Evolutionary conservation across 2,329 filamentous ascomycete species (phyloP), one percentile per base, ranked within the genome.

Genomic region (Echinosphaeria canescens): DNA sequence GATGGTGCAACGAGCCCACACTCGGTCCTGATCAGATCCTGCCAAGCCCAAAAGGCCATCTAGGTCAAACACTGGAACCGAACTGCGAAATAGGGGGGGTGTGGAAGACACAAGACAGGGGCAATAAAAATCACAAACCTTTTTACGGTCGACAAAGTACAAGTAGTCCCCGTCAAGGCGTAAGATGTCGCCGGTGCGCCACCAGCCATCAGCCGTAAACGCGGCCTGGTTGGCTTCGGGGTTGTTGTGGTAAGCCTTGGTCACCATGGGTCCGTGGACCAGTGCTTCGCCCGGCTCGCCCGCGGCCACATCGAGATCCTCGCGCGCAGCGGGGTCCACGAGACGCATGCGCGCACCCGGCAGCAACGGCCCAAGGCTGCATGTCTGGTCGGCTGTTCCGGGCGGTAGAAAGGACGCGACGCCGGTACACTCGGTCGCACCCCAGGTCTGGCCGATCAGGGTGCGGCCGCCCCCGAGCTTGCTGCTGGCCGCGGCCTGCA

Each of bases 121-220:
- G n/a, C n/a, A n/a, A n/a, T n/a, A n/a, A n/a, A n/a, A n/a, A n/a
- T n/a, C n/a, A n/a, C n/a, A n/a, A 28, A 44, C 65, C 55, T 80
- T 82, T 30, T 79, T 70, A 10, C 79, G 65, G 40, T 88, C 80
- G 1, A 80, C 81, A 36, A 90, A 79, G 49, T 67, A 80, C 37
- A 82, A 73, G 26, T 70, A 65, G 11, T 74, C 57, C 22, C 59
- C 49, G 34, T 82, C 69, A 43, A 78, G 65, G 31, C 72, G 64
- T 0, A 78, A 74, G 4, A 85, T 63, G 38, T 90, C 80, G 0
- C 79, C 80, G 0, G 79, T 84, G 39, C 73, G 72, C 55, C 85
- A 82, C 56, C 74, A 90, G 4, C 50, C 53, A 14, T 52, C 45
- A n/a, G n/a, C n/a, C 1, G 41, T 43, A 29, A 80, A 62, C 0